Conservation (phyloP, 352 stramenopile genomes). For the Pythium insidiosum region DNA sequence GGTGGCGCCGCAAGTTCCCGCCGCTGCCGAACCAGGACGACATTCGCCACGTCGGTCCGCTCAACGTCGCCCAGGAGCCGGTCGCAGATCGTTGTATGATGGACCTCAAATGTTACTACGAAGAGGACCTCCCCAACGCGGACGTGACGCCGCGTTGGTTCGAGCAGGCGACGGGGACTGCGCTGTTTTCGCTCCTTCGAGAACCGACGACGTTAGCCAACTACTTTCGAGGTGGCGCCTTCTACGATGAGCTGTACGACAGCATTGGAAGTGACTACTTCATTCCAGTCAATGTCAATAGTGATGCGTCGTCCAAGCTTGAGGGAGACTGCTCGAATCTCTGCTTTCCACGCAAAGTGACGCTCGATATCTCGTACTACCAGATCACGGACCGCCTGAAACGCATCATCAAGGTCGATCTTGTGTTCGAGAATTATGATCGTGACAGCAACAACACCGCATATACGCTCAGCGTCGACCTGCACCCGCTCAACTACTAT, state of each 20-base stretch:
- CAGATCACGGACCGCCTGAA: conserved; percentile 89
- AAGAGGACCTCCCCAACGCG: conserved; percentile 85
- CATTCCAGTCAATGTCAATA: conserved; percentile 91
- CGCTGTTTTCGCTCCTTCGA: conserved; percentile 90
- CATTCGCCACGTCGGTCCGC: conserved; percentile 83
- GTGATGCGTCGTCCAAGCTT: conserved; percentile 57
- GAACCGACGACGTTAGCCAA: conserved; percentile 87
- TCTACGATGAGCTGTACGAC: conserved; percentile 57
- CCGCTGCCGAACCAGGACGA: conserved; percentile 93
- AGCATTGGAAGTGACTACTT: conserved; percentile 86
- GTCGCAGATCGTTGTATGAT: conserved; percentile 90
- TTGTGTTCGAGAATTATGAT: conserved; percentile 93
- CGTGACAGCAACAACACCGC: conserved; percentile 70
- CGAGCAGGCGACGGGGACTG: conserved; percentile 82
- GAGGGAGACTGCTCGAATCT: conserved; percentile 83
- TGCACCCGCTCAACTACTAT: conserved; percentile 93
- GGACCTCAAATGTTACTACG: conserved; percentile 87
- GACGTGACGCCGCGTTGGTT: conserved; percentile 95
- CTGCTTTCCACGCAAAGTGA: conserved; percentile 92
- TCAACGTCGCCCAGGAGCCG: conserved; percentile 83
- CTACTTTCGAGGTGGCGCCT: conserved; percentile 70
- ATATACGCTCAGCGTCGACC: conserved; percentile 91
- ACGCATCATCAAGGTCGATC: conserved; percentile 85
- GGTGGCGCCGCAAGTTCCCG: conserved; percentile 67
- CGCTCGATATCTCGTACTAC: conserved; percentile 93